These are phyloP conservation scores for Amanita brunnescens DNA, from an alignment of 768 basidiomycete genomes.

Conservation along the genomic window DNA sequence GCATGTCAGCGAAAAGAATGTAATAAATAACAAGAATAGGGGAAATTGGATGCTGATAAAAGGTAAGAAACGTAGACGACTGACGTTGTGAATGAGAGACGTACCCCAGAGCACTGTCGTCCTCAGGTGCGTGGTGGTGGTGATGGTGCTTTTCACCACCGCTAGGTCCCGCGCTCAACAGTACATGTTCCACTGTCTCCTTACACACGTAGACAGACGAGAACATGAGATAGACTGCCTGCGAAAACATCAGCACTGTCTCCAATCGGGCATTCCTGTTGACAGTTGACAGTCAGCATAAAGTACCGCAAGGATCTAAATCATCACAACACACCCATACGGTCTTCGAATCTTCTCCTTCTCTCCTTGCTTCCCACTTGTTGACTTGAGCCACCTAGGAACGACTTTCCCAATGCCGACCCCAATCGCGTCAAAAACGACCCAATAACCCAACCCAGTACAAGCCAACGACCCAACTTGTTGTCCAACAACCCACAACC, in stretches of 20 bases:
- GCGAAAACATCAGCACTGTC: conserved; percentile 75
- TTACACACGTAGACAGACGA: conserved; percentile 94
- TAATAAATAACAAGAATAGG: conserved; percentile 41
- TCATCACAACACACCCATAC: conserved; percentile 23
- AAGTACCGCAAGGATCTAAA: not conserved
- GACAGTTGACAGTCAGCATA: not conserved
- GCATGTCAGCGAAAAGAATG: conserved; percentile 46
- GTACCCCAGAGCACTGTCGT: too few species aligned
- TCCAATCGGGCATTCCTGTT: conserved; percentile 56
- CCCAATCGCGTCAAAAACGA: conserved; percentile 87
- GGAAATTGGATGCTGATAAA: conserved; percentile 65
- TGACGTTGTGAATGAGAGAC: too few species aligned
- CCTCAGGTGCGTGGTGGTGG: conserved; percentile 39
- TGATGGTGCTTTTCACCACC: conserved; percentile 52
- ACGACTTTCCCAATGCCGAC: conserved; percentile 45
- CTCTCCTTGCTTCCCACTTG: conserved; percentile 12
- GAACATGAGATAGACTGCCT: conserved; percentile 91
- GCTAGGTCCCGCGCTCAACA: conserved; percentile 51
- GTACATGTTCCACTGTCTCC: conserved; percentile 88
- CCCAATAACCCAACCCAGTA: conserved; percentile 91
- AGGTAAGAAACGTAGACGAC: not conserved
- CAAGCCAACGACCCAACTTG: conserved; percentile 77
- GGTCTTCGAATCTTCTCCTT: conserved; percentile 53
- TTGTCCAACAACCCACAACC: too few species aligned
- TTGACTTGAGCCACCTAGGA: conserved; percentile 31